Base-by-base conservation (phyloP, 2,329 filamentous ascomycete genomes). In the Ceratocystiopsis minuta region DNA sequence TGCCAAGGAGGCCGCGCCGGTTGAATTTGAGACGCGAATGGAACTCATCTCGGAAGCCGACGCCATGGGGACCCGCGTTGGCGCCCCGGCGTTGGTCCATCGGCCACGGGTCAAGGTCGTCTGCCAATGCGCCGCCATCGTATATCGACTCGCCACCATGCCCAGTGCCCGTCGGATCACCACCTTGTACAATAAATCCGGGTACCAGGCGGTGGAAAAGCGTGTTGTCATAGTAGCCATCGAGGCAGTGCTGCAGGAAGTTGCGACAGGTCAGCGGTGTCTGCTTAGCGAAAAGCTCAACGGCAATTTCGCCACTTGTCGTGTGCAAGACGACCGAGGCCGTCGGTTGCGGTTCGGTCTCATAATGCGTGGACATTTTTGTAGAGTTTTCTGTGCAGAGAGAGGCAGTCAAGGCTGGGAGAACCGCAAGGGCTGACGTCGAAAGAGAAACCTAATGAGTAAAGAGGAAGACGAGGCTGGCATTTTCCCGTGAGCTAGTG, bases 221-320 rank as follows among this genome's bases (percentile, higher is more conserved):
- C 0, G 87, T 95, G 55, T 80, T 78, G 53, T 85, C 79, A 65
- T 96, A 98, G 66, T 96, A 96, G 51, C 86, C 86, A 57, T 98
- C 87, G 51, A 95, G 72, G 56, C 84, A 90, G 54, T 87, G 80
- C 59, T 98, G 90, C 34, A 98, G 71, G 61, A 98, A 98, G 64
- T 95, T 96, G 51, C 88, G 85, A 55, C 80, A 86, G 20, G 90
- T 81, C 47, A 95, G 68, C 10, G 90, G 90, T 0, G 84, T 81
- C 61, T 98, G 90, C 56, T 90, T 90, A 16, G 87, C 87, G 66
- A 94, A 98, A 44, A 98, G 77, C 60, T 94, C 85, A 60, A 98
- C 72, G 34, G 82, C 78, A 44, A 98, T 71, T 54, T 94, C 87
- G 59, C 90, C 90, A 37, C 79, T 68, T 7, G 84, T 93, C 11